phyloP scores from a whole-genome alignment of 148 eudicot species.

The Persicaria maculosa region DNA sequence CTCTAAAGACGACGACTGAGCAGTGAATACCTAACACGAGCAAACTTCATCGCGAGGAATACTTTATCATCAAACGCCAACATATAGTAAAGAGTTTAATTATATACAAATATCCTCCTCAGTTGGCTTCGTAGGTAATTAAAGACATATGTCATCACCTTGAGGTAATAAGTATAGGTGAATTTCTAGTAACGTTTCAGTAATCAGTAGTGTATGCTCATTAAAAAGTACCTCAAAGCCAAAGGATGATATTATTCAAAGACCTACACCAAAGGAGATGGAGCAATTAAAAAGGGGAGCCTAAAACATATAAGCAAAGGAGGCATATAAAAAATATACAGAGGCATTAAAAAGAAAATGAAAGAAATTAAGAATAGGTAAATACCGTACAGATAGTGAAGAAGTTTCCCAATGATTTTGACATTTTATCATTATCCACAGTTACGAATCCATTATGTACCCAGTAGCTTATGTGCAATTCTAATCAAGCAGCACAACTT shows the following conservation, averaged over 20 bases:
- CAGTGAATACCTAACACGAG: too few species aligned
- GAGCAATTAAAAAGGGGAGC: neutral
- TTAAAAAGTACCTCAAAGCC: constrained; percentile 75
- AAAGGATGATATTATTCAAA: constrained; percentile 72
- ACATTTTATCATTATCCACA: constrained; percentile 73
- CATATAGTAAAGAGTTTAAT: too few species aligned
- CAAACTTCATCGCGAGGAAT: too few species aligned
- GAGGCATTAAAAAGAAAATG: neutral
- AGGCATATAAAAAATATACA: neutral
- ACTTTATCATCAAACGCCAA: too few species aligned
- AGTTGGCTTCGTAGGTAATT: too few species aligned
- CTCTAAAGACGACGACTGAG: too few species aligned
- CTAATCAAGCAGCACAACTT: constrained; percentile 81
- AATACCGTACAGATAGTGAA: constrained; percentile 83
- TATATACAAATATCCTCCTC: too few species aligned
- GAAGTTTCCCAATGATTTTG: constrained; percentile 73
- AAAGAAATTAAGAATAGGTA: neutral
- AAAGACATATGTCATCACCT: too few species aligned
- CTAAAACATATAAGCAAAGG: neutral
- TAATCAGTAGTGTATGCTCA: constrained; percentile 71
- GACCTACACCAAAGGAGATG: constrained; percentile 36
- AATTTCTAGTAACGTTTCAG: too few species aligned
- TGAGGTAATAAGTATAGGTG: too few species aligned
- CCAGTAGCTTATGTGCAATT: constrained; percentile 67
- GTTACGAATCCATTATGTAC: constrained; percentile 88